phyloP scores from a whole-genome alignment of 805 yeast species.

The Metschnikowia picachoensis region DNA sequence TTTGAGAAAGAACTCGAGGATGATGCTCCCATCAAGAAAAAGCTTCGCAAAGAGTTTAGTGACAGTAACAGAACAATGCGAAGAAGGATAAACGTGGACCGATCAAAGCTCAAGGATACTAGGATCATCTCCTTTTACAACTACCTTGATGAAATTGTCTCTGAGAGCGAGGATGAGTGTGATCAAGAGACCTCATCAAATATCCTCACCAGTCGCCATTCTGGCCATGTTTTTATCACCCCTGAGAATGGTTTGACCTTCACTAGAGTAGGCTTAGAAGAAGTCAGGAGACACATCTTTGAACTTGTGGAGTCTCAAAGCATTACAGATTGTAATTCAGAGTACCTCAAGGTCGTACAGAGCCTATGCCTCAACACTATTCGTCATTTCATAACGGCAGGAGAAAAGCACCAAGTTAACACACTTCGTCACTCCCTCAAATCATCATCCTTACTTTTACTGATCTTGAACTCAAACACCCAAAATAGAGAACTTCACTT shows the following conservation, averaged over 20 bases:
- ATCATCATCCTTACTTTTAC: conserved; percentile 37
- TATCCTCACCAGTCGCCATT: no score
- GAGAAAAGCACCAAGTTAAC: conserved; percentile 2
- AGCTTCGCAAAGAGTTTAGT: background rate
- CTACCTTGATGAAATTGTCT: background rate
- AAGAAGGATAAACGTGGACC: background rate
- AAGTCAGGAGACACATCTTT: background rate
- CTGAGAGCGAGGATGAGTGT: background rate
- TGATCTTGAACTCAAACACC: conserved; percentile 38
- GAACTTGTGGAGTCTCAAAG: conserved; percentile 5
- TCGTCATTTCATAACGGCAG: conserved; percentile 12
- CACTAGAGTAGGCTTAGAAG: conserved; percentile 5
- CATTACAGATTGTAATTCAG: conserved; percentile 21
- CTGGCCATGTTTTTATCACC: background rate
- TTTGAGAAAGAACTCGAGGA: background rate
- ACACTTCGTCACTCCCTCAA: conserved; percentile 24
- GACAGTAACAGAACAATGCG: background rate
- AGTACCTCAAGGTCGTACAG: conserved; percentile 20
- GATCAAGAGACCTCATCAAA: background rate
- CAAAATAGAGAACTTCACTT: conserved; percentile 43
- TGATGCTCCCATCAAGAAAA: background rate
- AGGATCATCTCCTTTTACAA: conserved; percentile 1
- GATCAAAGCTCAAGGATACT: conserved; percentile 1
- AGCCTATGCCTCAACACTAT: conserved; percentile 27
- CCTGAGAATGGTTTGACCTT: background rate